Percentiles rank a stretch among this genome's conserved stretches.
Conservation (phyloP, 441 rosid genomes). For the Sinapis alba region DNA sequence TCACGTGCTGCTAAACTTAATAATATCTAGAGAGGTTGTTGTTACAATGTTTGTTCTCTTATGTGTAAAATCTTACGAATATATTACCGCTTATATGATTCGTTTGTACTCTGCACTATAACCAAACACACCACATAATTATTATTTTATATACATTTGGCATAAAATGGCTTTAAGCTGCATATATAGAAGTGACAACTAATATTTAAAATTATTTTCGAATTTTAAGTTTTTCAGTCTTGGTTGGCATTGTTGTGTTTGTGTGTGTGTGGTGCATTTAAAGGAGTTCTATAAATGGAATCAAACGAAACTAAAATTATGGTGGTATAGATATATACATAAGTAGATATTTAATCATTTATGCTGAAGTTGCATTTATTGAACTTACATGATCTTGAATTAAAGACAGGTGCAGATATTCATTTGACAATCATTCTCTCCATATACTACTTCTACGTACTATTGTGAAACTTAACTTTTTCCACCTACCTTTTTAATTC, state of each 20-base stretch:
- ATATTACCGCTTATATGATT: conserved; percentile 16
- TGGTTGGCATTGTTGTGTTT: conserved; percentile 25
- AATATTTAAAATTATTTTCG: not conserved
- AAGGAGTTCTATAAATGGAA: conserved; percentile 33
- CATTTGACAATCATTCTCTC: conserved; percentile 48
- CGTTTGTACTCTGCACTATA: conserved; percentile 16
- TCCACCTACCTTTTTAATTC: conserved; percentile 24
- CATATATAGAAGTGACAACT: conserved; percentile 9
- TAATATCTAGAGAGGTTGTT: conserved; percentile 43
- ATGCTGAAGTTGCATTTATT: conserved; percentile 68
- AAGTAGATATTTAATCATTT: conserved; percentile 12
- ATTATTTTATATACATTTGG: conserved; percentile 8
- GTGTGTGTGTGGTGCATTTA: conserved; percentile 42
- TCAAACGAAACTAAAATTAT: not conserved
- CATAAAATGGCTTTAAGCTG: conserved; percentile 13
- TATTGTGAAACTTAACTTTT: conserved; percentile 26
- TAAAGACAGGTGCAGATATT: conserved; percentile 38
- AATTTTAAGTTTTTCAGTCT: not conserved
- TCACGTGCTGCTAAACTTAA: conserved; percentile 76
- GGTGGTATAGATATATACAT: conserved; percentile 11
- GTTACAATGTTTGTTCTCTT: conserved; percentile 71
- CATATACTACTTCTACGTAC: conserved; percentile 8
- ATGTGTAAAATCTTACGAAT: conserved; percentile 40
- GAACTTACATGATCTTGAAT: conserved; percentile 51
- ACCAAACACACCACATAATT: conserved; percentile 13